Evolutionary conservation across 164 flowering plant species (phyloP).

Genomic region (Aristolochia fimbriata): DNA sequence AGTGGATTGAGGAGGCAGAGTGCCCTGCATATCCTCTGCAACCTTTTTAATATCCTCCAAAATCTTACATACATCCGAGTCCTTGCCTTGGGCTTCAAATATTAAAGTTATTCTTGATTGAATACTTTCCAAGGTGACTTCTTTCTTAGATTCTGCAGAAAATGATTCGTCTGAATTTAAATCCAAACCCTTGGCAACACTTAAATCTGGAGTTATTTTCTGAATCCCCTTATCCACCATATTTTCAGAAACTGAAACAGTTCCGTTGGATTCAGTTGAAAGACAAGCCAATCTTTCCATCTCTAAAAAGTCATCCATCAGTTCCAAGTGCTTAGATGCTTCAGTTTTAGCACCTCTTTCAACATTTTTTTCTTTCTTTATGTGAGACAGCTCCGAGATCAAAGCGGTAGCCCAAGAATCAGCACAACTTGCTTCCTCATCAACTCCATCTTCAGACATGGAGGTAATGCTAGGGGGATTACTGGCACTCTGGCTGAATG

Average conservation of each 20-base stretch:
- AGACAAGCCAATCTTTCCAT: slow-evolving; percentile 89
- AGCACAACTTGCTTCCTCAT: slow-evolving; percentile 57
- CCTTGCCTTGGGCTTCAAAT: slow-evolving; percentile 21
- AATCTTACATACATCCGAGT: slow-evolving; percentile 20
- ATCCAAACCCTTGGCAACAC: background rate
- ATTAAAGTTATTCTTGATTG: slow-evolving; percentile 17
- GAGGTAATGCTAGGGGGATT: slow-evolving; percentile 72
- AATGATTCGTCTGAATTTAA: slow-evolving; percentile 7
- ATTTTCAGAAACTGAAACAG: slow-evolving; percentile 9
- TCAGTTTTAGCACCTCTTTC: slow-evolving; percentile 43
- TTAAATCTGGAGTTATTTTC: background rate
- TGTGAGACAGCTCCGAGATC: slow-evolving; percentile 51
- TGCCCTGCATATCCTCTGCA: slow-evolving; percentile 37
- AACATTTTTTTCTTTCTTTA: slow-evolving; percentile 44
- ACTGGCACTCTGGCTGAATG: slow-evolving; percentile 41
- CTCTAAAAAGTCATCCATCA: slow-evolving; percentile 96
- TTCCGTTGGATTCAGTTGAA: slow-evolving; percentile 40
- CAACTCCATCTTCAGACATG: slow-evolving; percentile 89
- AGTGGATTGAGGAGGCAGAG: slow-evolving; percentile 22
- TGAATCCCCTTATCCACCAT: background rate
- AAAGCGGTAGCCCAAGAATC: slow-evolving; percentile 63
- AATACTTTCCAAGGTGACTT: slow-evolving; percentile 11
- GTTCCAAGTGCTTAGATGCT: slow-evolving; percentile 42
- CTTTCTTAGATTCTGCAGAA: slow-evolving; percentile 3
- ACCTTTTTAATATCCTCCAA: slow-evolving; percentile 42